Conservation (phyloP, 1,284 basidiomycete species). For the Fistulinella cinereoalba region DNA sequence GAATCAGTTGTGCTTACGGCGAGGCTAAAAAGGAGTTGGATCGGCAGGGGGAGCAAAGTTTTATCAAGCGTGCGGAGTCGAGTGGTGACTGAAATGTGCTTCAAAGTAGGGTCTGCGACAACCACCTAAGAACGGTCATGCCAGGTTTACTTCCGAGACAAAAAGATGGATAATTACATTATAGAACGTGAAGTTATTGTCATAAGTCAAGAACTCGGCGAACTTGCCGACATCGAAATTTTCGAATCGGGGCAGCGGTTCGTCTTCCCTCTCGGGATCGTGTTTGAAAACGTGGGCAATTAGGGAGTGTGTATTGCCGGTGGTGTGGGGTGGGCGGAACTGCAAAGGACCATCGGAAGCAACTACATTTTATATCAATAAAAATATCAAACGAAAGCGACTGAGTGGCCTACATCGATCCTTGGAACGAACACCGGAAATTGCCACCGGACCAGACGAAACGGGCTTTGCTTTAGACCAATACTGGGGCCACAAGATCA, state of each 20-base stretch:
- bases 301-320: slow-evolving; percentile 6
- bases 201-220: slow-evolving; percentile 1
- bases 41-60: too few relatives aligned
- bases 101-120: slow-evolving; percentile 14
- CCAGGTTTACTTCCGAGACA: not conserved
- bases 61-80: slow-evolving; percentile 9
- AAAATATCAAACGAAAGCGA: not conserved
- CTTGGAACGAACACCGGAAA: not conserved
- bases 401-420: slow-evolving; percentile 4
- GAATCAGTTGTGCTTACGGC: not conserved
- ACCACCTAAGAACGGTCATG: slow-evolving; percentile 3
- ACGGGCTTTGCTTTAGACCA: slow-evolving; percentile 1
- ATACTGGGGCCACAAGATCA: slow-evolving; percentile 13
- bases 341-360: slow-evolving; percentile 2
- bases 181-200: slow-evolving; percentile 7
- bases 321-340: slow-evolving; percentile 9
- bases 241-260: not conserved
- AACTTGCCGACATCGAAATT: not conserved
- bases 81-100: slow-evolving; percentile 5
- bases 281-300: slow-evolving; percentile 8
- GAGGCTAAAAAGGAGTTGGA: slow-evolving; percentile 1
- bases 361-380: not conserved
- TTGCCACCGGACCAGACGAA: slow-evolving; percentile 7
- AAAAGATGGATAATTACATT: not conserved
- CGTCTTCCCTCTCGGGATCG: not conserved